Conservation (phyloP, 2,329 filamentous ascomycete species). For the Sporothrix pallida region DNA sequence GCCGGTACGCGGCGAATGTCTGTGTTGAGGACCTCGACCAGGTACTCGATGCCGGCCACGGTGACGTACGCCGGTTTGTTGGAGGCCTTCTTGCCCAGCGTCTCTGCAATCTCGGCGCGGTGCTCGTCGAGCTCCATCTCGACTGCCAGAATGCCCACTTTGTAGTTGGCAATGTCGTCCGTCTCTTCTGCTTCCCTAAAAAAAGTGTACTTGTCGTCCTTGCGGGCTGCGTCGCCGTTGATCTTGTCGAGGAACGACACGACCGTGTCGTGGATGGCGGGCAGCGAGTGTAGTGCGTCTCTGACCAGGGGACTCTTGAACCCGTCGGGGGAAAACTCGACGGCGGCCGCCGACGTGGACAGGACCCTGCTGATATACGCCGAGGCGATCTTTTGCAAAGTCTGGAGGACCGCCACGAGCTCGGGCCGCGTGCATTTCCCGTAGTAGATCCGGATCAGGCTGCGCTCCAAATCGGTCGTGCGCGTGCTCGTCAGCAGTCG, state of each 20-base stretch:
- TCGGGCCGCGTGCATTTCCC: slow-evolving; percentile 92
- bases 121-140: slow-evolving; percentile 87
- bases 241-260: slow-evolving; percentile 81
- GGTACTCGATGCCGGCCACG: slow-evolving; percentile 88
- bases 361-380: slow-evolving; percentile 63
- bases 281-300: slow-evolving; percentile 75
- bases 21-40: slow-evolving; percentile 87
- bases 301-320: slow-evolving; percentile 75
- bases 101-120: slow-evolving; percentile 70
- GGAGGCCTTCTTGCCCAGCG: slow-evolving; percentile 66
- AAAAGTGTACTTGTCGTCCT: slow-evolving; percentile 92
- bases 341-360: slow-evolving; percentile 48
- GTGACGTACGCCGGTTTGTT: slow-evolving; percentile 74
- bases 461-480: slow-evolving; percentile 86
- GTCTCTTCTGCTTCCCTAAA: slow-evolving; percentile 88
- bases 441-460: slow-evolving; percentile 94
- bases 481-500: slow-evolving; percentile 62
- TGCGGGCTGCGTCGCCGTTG: slow-evolving; percentile 79
- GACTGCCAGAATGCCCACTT: slow-evolving; percentile 87
- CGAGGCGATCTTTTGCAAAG: slow-evolving; percentile 78
- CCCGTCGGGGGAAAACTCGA: slow-evolving; percentile 67
- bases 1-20: slow-evolving; percentile 87
- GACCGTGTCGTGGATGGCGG: slow-evolving; percentile 75
- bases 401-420: slow-evolving; percentile 82
- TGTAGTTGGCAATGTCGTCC: slow-evolving; percentile 85